Evolutionary conservation across 495 filamentous ascomycete species (phyloP).

Genomic region (Xylaria castorea): DNA sequence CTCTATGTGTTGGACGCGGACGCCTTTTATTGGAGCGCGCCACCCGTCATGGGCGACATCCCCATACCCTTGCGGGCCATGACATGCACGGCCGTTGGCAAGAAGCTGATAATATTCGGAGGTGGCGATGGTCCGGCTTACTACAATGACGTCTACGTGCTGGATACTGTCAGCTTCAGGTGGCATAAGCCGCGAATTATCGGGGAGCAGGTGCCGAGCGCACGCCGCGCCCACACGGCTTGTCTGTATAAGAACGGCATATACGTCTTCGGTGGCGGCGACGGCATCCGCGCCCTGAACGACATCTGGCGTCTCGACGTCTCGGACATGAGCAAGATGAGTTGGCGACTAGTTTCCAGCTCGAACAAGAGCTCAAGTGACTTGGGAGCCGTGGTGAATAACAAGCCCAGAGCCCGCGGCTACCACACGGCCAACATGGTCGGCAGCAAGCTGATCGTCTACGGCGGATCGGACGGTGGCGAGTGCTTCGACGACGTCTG

Average conservation of each 20-base stretch:
- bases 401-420: slow-evolving; percentile 63
- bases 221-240: slow-evolving; percentile 67
- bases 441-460: slow-evolving; percentile 70
- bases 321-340: slow-evolving; percentile 65
- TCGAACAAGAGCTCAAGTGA: slow-evolving; percentile 36
- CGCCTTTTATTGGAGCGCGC: slow-evolving; percentile 67
- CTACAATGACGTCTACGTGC: slow-evolving; percentile 72
- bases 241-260: slow-evolving; percentile 71
- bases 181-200: slow-evolving; percentile 64
- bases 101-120: slow-evolving; percentile 70
- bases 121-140: slow-evolving; percentile 71
- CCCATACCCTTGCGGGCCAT: slow-evolving; percentile 69
- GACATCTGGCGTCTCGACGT: slow-evolving; percentile 73
- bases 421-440: slow-evolving; percentile 77
- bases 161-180: slow-evolving; percentile 68
- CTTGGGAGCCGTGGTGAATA: slow-evolving; percentile 32
- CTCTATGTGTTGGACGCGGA: slow-evolving; percentile 71
- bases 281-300: slow-evolving; percentile 68
- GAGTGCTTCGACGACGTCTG: slow-evolving; percentile 74
- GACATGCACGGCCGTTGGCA: slow-evolving; percentile 70
- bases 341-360: slow-evolving; percentile 65
- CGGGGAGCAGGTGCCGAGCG: slow-evolving; percentile 59
- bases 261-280: slow-evolving; percentile 71
- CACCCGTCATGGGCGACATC: slow-evolving; percentile 64
- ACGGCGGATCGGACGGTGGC: slow-evolving; percentile 68